phyloP scores from a whole-genome alignment of 2,329 filamentous ascomycete genomes.

The Colletotrichum lupini region DNA sequence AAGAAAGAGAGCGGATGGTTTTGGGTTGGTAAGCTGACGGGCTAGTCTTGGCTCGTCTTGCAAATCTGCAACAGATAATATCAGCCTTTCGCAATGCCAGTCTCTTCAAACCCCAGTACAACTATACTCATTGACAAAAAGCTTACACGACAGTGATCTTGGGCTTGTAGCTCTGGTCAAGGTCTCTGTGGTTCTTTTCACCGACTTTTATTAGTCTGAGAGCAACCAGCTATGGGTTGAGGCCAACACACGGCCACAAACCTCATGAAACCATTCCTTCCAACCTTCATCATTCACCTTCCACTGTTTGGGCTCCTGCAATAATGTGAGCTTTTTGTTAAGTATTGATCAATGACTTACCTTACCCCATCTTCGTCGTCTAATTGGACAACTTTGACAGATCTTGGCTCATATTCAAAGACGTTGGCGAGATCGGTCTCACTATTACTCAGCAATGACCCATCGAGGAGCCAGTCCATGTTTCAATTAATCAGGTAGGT shows the following conservation, averaged over 20 bases:
- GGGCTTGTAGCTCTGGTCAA: not conserved
- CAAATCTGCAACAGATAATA: not conserved
- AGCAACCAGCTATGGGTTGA: too few species aligned
- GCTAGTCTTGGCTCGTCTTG: not conserved
- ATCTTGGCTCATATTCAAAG: not conserved
- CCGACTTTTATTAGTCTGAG: too few species aligned
- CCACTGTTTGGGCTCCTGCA: not conserved
- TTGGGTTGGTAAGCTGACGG: not conserved
- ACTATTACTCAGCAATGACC: not conserved
- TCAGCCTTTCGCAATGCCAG: not conserved
- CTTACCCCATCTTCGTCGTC: not conserved
- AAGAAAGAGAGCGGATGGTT: not conserved
- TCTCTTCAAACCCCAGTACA: too few species aligned
- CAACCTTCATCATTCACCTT: not conserved
- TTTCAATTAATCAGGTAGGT: not conserved
- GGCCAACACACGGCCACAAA: not conserved
- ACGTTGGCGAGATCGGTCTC: not conserved
- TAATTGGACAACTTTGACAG: not conserved
- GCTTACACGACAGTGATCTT: not conserved
- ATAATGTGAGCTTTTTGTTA: not conserved
- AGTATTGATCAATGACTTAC: not conserved
- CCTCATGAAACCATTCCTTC: not conserved
- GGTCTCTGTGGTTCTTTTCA: not conserved
- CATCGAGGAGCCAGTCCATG: not conserved
- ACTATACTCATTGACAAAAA: too few species aligned